Evolutionary conservation across 352 stramenopile genomes (phyloP), one percentile per base, ranked within the genome.

Genomic region (Peronosclerospora sorghi): DNA sequence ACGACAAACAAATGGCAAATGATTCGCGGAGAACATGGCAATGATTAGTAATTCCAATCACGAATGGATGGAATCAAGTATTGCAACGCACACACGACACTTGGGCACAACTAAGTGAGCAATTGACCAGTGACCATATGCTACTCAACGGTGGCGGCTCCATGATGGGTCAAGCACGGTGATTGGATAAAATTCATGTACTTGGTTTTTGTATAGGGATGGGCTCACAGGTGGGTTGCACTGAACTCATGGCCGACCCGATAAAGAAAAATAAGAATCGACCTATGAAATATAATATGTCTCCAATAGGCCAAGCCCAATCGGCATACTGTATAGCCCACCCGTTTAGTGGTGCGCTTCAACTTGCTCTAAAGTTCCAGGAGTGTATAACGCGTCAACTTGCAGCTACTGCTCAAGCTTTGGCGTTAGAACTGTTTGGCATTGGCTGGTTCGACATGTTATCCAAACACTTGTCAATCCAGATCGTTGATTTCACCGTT

Each of bases 11-110:
- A 36, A 52, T 28, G 35, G 35, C 18, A 43, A 32, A 17, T 38
- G 20, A 50, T 37, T n/a, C n/a, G 28, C 24, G 32, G 17, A 54
- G 18, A 58, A 19, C 2, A 54, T 15, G 27, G 15, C 5, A 9
- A 10, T n/a, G 42, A 48, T 57, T 50, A 57, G 52, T 46, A 20
- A 28, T 26, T 3, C n/a, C 1, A 10, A 20, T 14, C 41, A 10
- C 2, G 14, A 35, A 29, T 26, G 23, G 3, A 54, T 32, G 29
- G 5, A 50, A 14, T 51, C 24, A 55, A 21, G 54, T 17, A 23
- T 34, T 17, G 34, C 29, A 1, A 61, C 53, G 53, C 48, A 62
- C n/a, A n/a, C 53, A 50, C 48, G 32, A 58, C 46, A 48, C 52
- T 51, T 51, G 36, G 15, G 26, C 32, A 21, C 35, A 41, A 52